Evolutionary conservation across 108 stramenopile genomes (phyloP).

Genomic region (Schizochytrium sp.): DNA sequence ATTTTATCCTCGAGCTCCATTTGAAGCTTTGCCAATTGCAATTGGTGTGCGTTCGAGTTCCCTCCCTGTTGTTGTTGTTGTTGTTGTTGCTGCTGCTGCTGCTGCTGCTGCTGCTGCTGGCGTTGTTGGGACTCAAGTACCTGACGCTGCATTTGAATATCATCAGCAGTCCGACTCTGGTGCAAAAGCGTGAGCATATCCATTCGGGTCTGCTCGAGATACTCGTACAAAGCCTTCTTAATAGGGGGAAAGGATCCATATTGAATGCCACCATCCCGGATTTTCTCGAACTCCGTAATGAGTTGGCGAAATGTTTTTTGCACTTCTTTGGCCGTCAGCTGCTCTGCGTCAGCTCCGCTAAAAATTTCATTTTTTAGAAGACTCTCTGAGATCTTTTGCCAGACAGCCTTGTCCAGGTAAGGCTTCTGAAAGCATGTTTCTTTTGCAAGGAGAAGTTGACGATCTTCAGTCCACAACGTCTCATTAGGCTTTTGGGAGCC

Average conservation of each 20-base stretch:
- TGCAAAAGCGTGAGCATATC: slow-evolving; percentile 34
- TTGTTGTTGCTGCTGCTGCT: background rate
- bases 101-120: slow-evolving; percentile 8
- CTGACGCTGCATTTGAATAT: background rate
- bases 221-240: slow-evolving; percentile 8
- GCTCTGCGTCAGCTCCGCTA: slow-evolving; percentile 17
- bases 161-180: slow-evolving; percentile 5
- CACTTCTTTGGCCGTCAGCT: slow-evolving; percentile 17
- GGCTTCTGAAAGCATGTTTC: slow-evolving; percentile 1
- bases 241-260: background rate
- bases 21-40: background rate
- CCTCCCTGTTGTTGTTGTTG: background rate
- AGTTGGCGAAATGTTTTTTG: slow-evolving; percentile 24
- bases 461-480: slow-evolving; percentile 29
- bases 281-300: slow-evolving; percentile 38
- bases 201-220: background rate
- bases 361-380: slow-evolving; percentile 7
- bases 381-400: slow-evolving; percentile 16
- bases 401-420: slow-evolving; percentile 30
- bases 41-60: background rate
- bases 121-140: background rate
- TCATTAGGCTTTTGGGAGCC: background rate
- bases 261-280: background rate
- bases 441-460: background rate
- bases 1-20: background rate